phyloP scores from a whole-genome alignment of 352 stramenopile genomes.

The Phytophthora lateralis region DNA sequence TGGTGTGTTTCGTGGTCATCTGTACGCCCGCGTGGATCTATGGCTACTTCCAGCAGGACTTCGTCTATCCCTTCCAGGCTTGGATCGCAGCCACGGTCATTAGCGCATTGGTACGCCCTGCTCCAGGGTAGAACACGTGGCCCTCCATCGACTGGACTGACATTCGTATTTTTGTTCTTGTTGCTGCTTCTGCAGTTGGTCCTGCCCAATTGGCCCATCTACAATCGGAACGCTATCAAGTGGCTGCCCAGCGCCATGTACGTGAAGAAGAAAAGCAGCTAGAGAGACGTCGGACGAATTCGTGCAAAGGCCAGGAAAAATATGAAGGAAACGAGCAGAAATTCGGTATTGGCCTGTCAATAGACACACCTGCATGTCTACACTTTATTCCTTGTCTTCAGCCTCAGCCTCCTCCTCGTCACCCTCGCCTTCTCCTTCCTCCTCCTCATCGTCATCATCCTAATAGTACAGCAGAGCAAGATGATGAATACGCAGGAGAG shows the following conservation, averaged over 20 bases:
- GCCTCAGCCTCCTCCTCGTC: constrained; percentile 35
- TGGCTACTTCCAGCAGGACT: constrained; percentile 84
- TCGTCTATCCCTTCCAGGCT: constrained; percentile 76
- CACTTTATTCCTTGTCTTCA: constrained; percentile 39
- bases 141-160: constrained; percentile 3
- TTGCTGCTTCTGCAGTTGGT: constrained; percentile 49
- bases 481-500: constrained; percentile 1
- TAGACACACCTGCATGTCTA: constrained; percentile 2
- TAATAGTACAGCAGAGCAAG: constrained; percentile 23
- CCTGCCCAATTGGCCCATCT: constrained; percentile 84
- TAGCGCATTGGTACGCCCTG: constrained; percentile 54
- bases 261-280: constrained; percentile 55
- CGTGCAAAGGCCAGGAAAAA: not conserved
- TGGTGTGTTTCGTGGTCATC: constrained; percentile 73
- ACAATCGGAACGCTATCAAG: constrained; percentile 85
- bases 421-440: constrained; percentile 41
- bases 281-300: constrained; percentile 5
- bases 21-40: constrained; percentile 87
- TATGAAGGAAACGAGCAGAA: constrained; percentile 2
- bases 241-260: constrained; percentile 83
- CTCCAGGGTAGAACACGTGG: constrained; percentile 20
- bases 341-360: constrained; percentile 18
- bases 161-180: constrained; percentile 3
- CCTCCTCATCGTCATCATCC: constrained; percentile 52
- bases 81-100: constrained; percentile 66